Conservation (phyloP, 2,329 filamentous ascomycete species). For the Esteya vermicola region DNA sequence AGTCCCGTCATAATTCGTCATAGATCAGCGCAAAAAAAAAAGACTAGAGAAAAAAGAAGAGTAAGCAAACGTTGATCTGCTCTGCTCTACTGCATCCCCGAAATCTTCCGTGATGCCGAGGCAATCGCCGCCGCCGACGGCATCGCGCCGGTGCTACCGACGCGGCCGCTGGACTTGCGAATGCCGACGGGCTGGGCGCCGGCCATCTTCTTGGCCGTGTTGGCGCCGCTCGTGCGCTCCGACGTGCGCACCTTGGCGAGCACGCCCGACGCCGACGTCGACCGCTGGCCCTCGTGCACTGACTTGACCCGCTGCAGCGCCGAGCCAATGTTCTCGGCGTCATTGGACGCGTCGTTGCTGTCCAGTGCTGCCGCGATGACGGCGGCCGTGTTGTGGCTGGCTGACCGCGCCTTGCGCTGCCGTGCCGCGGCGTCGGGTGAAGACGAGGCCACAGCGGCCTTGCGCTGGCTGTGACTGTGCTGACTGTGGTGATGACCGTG, state of each 20-base stretch:
- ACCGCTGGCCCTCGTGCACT: constrained; percentile 26
- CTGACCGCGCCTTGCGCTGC: constrained; percentile 52
- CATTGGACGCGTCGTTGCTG: constrained; percentile 54
- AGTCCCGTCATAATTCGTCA: neutral
- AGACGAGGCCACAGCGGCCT: no score
- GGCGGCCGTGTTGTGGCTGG: constrained; percentile 62
- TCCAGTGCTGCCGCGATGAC: constrained; percentile 44
- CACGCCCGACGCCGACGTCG: constrained; percentile 38
- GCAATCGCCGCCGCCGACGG: constrained; percentile 22
- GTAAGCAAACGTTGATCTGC: no score
- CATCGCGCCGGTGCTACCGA: constrained; percentile 39
- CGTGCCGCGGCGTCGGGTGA: constrained; percentile 39
- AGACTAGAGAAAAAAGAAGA: no score
- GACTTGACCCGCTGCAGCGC: constrained; percentile 33
- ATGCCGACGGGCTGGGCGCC: constrained; percentile 37
- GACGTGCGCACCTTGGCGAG: constrained; percentile 48
- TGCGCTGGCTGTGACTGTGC: no score
- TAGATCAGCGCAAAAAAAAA: neutral
- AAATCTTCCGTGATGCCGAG: constrained; percentile 37
- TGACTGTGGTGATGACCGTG: constrained; percentile 12
- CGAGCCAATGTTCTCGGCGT: constrained; percentile 55
- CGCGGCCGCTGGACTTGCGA: constrained; percentile 51
- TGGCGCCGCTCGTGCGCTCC: constrained; percentile 11
- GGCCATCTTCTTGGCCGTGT: constrained; percentile 35
- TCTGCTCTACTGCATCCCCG: constrained; percentile 17